Conservation (phyloP, 768 basidiomycete genomes). For the Boletus reticulatus region DNA sequence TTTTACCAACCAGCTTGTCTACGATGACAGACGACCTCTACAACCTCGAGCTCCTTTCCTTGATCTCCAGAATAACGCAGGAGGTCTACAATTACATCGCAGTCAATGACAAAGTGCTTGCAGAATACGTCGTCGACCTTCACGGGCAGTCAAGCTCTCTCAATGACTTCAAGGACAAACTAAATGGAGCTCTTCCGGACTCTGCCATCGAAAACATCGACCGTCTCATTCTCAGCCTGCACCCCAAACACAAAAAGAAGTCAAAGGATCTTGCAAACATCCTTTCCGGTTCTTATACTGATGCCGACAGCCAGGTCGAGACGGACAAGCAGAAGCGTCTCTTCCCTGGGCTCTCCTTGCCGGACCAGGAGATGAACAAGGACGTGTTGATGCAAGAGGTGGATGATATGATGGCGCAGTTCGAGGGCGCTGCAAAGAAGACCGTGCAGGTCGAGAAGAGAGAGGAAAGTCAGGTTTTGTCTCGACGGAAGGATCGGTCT, state of each 20-base stretch:
- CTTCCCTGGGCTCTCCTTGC: conserved; percentile 86
- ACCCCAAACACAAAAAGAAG: conserved; percentile 91
- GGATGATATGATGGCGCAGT: conserved; percentile 82
- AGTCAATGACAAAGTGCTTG: conserved; percentile 86
- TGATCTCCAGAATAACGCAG: conserved; percentile 89
- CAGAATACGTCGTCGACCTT: conserved; percentile 91
- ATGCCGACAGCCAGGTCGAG: conserved; percentile 42
- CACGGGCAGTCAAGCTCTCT: conserved; percentile 83
- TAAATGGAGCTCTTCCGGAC: conserved; percentile 81
- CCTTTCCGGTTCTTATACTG: conserved; percentile 31
- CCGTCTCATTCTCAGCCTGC: conserved; percentile 89
- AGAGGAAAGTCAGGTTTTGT: conserved; percentile 53
- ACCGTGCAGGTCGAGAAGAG: conserved; percentile 39
- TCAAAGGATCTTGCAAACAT: conserved; percentile 38
- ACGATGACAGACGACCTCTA: conserved; percentile 80
- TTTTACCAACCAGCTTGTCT: conserved; percentile 1
- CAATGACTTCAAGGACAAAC: conserved; percentile 75
- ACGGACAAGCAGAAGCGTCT: conserved; percentile 77
- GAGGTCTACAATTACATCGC: conserved; percentile 88
- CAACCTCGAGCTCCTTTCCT: conserved; percentile 88
- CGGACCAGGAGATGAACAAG: conserved; percentile 66
- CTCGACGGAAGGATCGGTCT: conserved; percentile 53
- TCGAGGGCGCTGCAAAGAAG: conserved; percentile 69
- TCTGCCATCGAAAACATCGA: conserved; percentile 92
- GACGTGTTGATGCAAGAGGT: conserved; percentile 87